phyloP scores from a whole-genome alignment of 441 rosid genomes.

The Populus hybrid region DNA sequence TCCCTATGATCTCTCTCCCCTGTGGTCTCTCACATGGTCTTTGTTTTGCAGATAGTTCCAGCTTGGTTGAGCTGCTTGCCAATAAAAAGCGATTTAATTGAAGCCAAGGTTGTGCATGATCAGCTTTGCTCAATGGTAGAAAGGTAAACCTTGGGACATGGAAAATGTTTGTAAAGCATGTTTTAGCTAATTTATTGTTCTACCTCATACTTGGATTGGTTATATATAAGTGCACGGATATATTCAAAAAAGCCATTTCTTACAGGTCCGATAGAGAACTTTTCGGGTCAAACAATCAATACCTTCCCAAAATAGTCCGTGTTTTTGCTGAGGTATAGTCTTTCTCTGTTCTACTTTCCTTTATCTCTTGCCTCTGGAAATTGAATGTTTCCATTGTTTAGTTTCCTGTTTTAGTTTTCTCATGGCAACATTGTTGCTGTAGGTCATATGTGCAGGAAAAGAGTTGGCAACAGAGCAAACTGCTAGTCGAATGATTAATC shows the following conservation, averaged over 20 bases:
- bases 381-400: constrained; percentile 9
- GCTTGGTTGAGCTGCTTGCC: constrained; percentile 99
- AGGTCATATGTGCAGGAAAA: constrained; percentile 70
- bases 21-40: not conserved
- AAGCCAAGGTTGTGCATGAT: constrained; percentile 97
- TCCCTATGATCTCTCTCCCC: not conserved
- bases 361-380: not conserved
- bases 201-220: not conserved
- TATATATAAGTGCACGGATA: not conserved
- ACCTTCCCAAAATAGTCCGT: constrained; percentile 78
- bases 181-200: not conserved
- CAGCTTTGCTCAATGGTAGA: constrained; percentile 97
- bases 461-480: constrained; percentile 86
- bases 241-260: not conserved
- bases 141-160: constrained; percentile 46
- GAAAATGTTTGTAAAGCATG: not conserved
- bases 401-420: constrained; percentile 11
- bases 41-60: constrained; percentile 65
- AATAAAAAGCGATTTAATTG: constrained; percentile 81
- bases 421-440: constrained; percentile 7
- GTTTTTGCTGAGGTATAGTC: constrained; percentile 80
- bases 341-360: not conserved
- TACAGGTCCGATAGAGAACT: constrained; percentile 86
- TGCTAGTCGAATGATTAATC: constrained; percentile 65
- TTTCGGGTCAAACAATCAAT: constrained; percentile 82